These are phyloP conservation scores for Coprinopsis strossmayeri DNA, from an alignment of 768 basidiomycete species.

Conservation along the genomic window DNA sequence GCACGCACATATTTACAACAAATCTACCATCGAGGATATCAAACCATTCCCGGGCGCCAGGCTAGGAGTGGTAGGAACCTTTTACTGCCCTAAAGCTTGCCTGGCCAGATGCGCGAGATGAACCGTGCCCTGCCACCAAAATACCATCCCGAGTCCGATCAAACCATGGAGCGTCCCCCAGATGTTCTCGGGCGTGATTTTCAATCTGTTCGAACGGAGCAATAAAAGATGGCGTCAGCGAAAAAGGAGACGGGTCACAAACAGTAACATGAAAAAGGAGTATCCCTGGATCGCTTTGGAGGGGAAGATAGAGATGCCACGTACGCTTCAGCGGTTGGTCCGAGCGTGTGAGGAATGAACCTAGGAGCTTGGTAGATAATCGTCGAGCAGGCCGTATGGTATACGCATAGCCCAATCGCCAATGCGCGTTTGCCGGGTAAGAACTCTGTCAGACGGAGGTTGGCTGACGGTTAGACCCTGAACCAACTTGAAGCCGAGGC, in stretches of 20 bases:
- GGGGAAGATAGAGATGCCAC: slow-evolving; percentile 23
- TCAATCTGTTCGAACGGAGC: slow-evolving; percentile 30
- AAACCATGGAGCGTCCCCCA: slow-evolving; percentile 74
- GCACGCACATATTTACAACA: background rate
- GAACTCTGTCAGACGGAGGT: slow-evolving; percentile 52
- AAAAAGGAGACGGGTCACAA: background rate
- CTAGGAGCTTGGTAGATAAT: slow-evolving; percentile 70
- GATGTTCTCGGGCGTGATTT: slow-evolving; percentile 62
- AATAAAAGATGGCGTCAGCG: background rate
- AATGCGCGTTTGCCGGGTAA: slow-evolving; percentile 81
- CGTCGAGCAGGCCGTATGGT: slow-evolving; percentile 69
- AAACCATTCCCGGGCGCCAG: too few relatives aligned
- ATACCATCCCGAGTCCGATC: slow-evolving; percentile 62
- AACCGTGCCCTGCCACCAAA: slow-evolving; percentile 81
- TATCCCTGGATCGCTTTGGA: too few relatives aligned
- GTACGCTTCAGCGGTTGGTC: slow-evolving; percentile 51
- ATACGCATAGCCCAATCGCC: slow-evolving; percentile 69
- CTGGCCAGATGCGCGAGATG: slow-evolving; percentile 38
- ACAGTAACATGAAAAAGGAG: background rate
- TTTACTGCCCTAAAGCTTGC: slow-evolving; percentile 10
- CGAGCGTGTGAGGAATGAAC: slow-evolving; percentile 73
- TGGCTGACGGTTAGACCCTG: too few relatives aligned
- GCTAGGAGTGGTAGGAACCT: too few relatives aligned
- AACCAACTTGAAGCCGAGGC: background rate
- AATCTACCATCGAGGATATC: background rate